Evolutionary conservation across 495 filamentous ascomycete genomes (phyloP).

Genomic region (Clavariopsis aquatica): DNA sequence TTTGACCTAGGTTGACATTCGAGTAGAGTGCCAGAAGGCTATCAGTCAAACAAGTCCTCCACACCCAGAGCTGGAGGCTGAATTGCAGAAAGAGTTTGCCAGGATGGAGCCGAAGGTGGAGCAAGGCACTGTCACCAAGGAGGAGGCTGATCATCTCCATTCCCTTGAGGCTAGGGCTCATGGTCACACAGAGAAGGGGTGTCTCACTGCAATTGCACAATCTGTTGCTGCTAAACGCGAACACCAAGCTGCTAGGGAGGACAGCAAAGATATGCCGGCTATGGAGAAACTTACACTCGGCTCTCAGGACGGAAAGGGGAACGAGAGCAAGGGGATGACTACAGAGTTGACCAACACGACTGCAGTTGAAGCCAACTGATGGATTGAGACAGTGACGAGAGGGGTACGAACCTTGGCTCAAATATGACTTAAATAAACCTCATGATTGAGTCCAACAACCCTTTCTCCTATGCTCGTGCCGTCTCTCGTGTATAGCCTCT

Average conservation of each 20-base stretch:
- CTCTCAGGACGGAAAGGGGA: constrained; percentile 28
- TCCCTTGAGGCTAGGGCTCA: constrained; percentile 30
- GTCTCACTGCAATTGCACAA: constrained; percentile 24
- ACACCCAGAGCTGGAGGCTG: constrained; percentile 23
- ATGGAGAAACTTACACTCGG: constrained; percentile 1
- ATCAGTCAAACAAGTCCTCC: constrained; percentile 14
- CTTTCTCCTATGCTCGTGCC: neutral
- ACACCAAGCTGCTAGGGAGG: neutral
- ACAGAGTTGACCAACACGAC: too few species aligned
- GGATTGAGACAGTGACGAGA: too few species aligned
- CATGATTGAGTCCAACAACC: neutral
- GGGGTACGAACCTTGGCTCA: too few species aligned
- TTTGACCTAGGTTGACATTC: too few species aligned
- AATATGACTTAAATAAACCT: too few species aligned
- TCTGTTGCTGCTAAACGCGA: constrained; percentile 27
- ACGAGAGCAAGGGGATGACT: too few species aligned
- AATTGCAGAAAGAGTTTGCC: constrained; percentile 19
- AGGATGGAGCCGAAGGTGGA: constrained; percentile 31
- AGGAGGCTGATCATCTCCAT: constrained; percentile 27
- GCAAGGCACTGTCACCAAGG: constrained; percentile 24
- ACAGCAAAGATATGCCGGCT: constrained; percentile 13
- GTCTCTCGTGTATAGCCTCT: neutral
- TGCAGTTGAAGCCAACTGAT: neutral
- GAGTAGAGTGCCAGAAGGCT: constrained; percentile 22
- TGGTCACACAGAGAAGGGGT: constrained; percentile 22